Base-by-base conservation (phyloP, 495 filamentous ascomycete species). In the Penicillium pulvis region DNA sequence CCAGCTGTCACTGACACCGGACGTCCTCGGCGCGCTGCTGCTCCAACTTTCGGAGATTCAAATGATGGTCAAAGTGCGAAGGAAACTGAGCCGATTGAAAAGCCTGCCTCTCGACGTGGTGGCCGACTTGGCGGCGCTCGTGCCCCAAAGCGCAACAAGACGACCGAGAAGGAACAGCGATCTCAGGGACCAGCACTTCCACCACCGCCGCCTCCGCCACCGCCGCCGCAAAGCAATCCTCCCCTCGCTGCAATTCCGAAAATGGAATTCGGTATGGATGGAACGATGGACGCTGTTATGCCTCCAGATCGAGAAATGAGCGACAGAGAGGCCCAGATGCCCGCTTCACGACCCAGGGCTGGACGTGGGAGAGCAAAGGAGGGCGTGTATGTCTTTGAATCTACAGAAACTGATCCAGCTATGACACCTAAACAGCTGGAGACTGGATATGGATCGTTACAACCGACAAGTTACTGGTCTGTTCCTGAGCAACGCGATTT, bases 401-500 rank as follows among this genome's bases (percentile, higher is more conserved):
- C 76, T n/a, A 66, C 74, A 11, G 73, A 78, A 57, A 52, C 71
- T 52, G 74, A 79, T 42, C 65, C 69, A 36, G 54, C 71, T 44
- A 50, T 75, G 52, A 20, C 63, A 9, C 55, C 62, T 59, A 67
- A 62, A 44, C 73, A 68, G 53, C 55, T 60, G 26, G 74, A 69
- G 54, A 61, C 66, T 61, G 64, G 72, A 30, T 76, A 83, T 41
- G 78, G 79, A n/a, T 76, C 80, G 6, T 69, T 82, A 54, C 85
- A 85, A 50, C 85, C 91, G 7, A 96, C 91, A 2, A 97, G 94
- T 68, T 98, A 98, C 72, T 98, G 94, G 94, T 97, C 93, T 60
- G 94, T 98, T 26, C 87, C 90, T 2, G 94, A 98, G 70, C 83
- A 88, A 31, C 85, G 78, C 23, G 91, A 97, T 68, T 98, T 98